Base-by-base conservation (phyloP, 2,329 filamentous ascomycete genomes). In the Fusarium nygamai region DNA sequence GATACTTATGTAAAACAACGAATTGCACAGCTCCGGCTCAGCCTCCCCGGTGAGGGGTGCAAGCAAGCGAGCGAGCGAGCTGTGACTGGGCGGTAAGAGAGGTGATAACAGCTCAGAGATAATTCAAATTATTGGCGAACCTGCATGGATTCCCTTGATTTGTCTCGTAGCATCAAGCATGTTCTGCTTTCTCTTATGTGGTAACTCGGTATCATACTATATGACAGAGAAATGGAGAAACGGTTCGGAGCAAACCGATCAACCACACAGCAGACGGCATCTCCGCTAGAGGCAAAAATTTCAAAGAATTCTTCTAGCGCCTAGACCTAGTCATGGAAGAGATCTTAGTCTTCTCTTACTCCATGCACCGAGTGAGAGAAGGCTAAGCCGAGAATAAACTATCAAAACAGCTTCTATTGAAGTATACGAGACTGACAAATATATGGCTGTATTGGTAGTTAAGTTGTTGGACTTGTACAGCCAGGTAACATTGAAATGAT, bases 21-120 rank as follows among this genome's bases (percentile, higher is more conserved):
- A 71, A 74, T 72, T 74, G 67, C 33, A 69, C 63, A 59, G 46
- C 71, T 58, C 63, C 59, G 71, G 59, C 71, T 74, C 47, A 68
- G 71, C 71, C 71, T 68, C 71, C 51, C 71, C 71, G 71, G 63
- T 71, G 71, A 74, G 71, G 71, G 71, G 71, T 72, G 71, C 61
- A 67, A 73, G 51, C 57, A 58, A 73, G 46, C 44, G 44, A 69
- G 64, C 39, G 63, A 72, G 50, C 39, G 67, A 70, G 66, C 57
- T 69, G 60, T 47, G 53, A 43, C 61, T 63, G 70, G 66, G 70
- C 71, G 71, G 71, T 61, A 74, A 74, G 71, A 58, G 46, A 67
- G 56, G 54, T 62, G 46, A 53, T 41, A 44, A 54, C 41, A 53
- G 27, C 46, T 70, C 70, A 59, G 62, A 53, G 41, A 44, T 36